Evolutionary conservation across 495 filamentous ascomycete species (phyloP), one percentile per base, ranked within the genome.

Genomic region (Penicillium maclennaniae): DNA sequence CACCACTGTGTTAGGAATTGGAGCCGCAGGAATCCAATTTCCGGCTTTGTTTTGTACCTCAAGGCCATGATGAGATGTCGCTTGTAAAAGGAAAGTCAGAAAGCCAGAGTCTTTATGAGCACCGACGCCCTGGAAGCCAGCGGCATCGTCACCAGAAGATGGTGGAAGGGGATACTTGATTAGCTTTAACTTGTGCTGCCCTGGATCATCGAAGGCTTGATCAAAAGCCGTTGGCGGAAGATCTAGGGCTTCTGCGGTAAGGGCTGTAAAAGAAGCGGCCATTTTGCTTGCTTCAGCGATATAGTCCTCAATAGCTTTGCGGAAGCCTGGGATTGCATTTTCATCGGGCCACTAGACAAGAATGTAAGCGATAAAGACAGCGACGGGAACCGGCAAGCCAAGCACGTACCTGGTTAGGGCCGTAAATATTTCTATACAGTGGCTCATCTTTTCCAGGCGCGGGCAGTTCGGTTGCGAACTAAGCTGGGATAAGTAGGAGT

Each of bases 71-170:
- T 97, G 93, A 1, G 75, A 69, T n/a, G 83, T 86, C 2, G 85
- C 90, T 69, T 97, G 93, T 25, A 96, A 80, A 36, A 98, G 80
- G 68, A 92, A 97, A 19, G 83, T 88, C 10, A 86, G 85, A 38
- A 96, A 81, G 80, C 92, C 92, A 45, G 82, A 87, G 69, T 98
- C 93, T 67, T 98, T 98, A 69, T 98, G 93, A 8, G 93, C 87
- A 0, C 93, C 91, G 2, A 95, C 90, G 19, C 91, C 91, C 63
- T 84, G 64, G 17, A 61, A 65, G 7, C 38, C 44, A 9, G 43
- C 26, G 5, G 43, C 41, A 4, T 56, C 47, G 10, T 42, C 14
- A 9, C 40, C 28, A 14, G 53, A 69, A 64, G 4, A 76, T 63
- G 70, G 41, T 12, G 63, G 63, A 1, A 89, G 86, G 0, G 89